Evolutionary conservation across 2,329 filamentous ascomycete species (phyloP), one percentile per base, ranked within the genome.

Genomic region (Neofusicoccum laricinum): DNA sequence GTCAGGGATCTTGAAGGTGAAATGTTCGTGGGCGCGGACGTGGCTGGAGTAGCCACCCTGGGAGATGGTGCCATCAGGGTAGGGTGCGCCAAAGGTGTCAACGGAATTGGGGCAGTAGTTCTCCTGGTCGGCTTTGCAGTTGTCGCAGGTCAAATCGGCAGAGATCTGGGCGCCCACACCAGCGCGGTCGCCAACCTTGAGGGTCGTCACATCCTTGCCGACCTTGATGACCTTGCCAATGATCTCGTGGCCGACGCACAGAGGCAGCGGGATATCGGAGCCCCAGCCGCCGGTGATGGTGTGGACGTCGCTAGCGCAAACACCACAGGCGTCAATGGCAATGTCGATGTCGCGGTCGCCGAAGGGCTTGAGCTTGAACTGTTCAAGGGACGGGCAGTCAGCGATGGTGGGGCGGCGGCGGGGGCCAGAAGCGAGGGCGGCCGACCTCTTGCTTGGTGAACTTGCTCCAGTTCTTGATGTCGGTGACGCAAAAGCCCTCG

Each of bases 271-370:
- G 45, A 83, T 79, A 68, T 87, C 85, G 40, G 78, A 80, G 65
- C 86, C 88, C 88, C 88, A 91, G 66, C 88, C 88, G 63, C 81
- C 81, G 64, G 72, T 77, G 70, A 81, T 81, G 68, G 77, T 82
- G 74, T 82, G 80, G 34, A 82, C 72, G 67, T 82, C 80, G 8
- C 50, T 57, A 58, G 77, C 80, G 74, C 81, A 84, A 63, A 84
- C 81, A 72, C 76, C 76, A 67, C 76, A 77, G 19, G 69, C 88
- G 69, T 93, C 88, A 71, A 97, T 89, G 82, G 93, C 90, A 78
- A 97, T 86, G 75, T 96, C 92, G 71, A 97, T 87, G 74, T 97
- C 92, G 77, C 91, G 85, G 75, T 93, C 91, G 68, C 89, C 91
- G 75, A 96, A 96, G 17, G 90, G 90, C 81, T 96, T 95, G 65